Base-by-base conservation (phyloP, 352 stramenopile species). In the Blastocystis sp. region DNA sequence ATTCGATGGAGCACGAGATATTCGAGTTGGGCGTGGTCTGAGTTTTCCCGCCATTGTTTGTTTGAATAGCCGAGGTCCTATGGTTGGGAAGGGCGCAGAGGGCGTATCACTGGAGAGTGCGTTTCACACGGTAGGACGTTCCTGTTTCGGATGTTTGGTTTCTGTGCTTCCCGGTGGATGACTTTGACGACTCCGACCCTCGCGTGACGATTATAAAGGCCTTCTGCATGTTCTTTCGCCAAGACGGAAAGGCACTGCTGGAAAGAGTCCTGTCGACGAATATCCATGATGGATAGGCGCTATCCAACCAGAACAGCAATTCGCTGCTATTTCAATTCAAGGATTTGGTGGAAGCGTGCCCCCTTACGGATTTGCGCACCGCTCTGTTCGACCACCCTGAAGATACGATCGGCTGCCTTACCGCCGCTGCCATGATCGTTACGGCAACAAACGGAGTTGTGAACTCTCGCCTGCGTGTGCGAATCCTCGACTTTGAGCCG, bases 401-500 rank as follows among this genome's bases (percentile, higher is more conserved):
- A 34, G 78, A 88, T 78, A 88, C 78, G 7, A 76, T 88, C n/a
- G 61, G 56, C 21, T 88, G 78, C 60, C 52, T 88, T 28, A 79
- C 78, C 40, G 78, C 78, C 23, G 78, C 78, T n/a, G 78, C 48
- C 43, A 76, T 79, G 67, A 88, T 88, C 38, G 78, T 88, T 0
- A 88, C 78, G 21, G 78, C 78, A 34, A 38, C 76, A 64, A 76
- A 88, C 56, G 78, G 78, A 28, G 78, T 88, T 78, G 78, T 88
- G 4, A 88, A 88, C 76, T 52, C 64, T 2, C 78, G 66, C 34
- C 78, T 90, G 23, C 88, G 66, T 7, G 80, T 88, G 28, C 60
- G 92, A 34, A 80, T 95, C 17, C 90, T 94, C 17, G 89, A 92
- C 48, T 91, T 95, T 76, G 91, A 92, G n/a, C 92, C 92, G 0